Evolutionary conservation across 2,329 filamentous ascomycete genomes (phyloP), one percentile per base, ranked within the genome.

Genomic region (Penicillium sp.): DNA sequence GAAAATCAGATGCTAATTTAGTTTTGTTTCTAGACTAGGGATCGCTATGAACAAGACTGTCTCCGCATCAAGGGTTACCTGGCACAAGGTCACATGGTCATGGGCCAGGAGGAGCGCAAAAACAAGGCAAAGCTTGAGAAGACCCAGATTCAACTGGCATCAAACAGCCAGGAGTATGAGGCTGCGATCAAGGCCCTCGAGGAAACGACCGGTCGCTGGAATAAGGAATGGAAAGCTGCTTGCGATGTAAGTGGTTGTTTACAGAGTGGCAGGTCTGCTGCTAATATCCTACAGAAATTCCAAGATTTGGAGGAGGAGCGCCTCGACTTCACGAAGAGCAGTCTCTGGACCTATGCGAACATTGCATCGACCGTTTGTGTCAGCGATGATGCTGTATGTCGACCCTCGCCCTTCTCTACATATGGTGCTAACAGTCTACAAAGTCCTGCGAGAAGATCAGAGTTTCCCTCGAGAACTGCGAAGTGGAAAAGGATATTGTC

Each of bases 41-140:
- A 98, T 70, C 85, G 86, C 40, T 98, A 94, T 66, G 93, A 98
- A 70, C 91, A 98, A 69, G 94, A 98, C 60, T 97, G 91, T 65
- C 77, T 98, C 36, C 93, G 95, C 67, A 97, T 98, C 68, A 98
- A 98, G 71, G 93, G 93, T 31, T 98, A 98, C 64, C 81, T 98
- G 4, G 93, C 94, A 3, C 93, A 98, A 70, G 93, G 93, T 8
- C 94, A 98, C 67, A 98, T 98, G 93, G 93, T 98, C 47, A 98
- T 98, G 93, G 93, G 93, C 11, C 93, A 98, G 61, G 93, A 98
- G 67, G 93, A 98, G 74, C 83, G 93, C 23, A 96, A 95, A 73
- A 98, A 98, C 70, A 98, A 98, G 73, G 90, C 91, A 18, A 97
- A 95, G 71, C 79, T 98, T 35, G 93, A 98, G 69, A 98, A 98